Percentiles rank a stretch among this genome's conserved stretches.
Evolutionary conservation across 2,329 filamentous ascomycete genomes (phyloP).

Genomic region (Cladosporium colombiae): DNA sequence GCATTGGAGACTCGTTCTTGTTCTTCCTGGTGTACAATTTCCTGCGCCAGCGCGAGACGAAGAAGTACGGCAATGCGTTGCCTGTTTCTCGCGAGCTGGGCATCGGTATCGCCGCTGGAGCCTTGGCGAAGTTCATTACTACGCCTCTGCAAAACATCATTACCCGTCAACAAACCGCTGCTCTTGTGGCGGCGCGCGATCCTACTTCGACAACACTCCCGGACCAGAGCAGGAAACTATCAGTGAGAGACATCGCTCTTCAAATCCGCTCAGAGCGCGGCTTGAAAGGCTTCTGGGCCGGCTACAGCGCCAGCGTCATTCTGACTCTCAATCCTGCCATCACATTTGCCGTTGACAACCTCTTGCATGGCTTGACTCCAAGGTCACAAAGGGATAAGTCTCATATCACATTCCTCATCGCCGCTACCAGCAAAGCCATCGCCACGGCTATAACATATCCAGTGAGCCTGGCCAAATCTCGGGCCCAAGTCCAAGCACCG

Average conservation of each 20-base stretch:
- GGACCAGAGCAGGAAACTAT: conserved; percentile 33
- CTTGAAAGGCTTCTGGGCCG: conserved; percentile 77
- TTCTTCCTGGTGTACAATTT: conserved; percentile 82
- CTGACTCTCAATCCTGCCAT: conserved; percentile 83
- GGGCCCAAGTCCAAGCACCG: conserved; percentile 64
- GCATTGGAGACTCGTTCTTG: conserved; percentile 70
- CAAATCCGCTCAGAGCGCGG: conserved; percentile 71
- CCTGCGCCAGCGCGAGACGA: conserved; percentile 45
- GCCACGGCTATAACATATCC: conserved; percentile 81
- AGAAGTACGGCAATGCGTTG: conserved; percentile 40
- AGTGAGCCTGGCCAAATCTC: conserved; percentile 79
- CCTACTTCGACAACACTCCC: conserved; percentile 33
- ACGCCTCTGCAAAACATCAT: conserved; percentile 82
- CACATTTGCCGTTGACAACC: conserved; percentile 80
- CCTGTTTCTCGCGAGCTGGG: conserved; percentile 70
- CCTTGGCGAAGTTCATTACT: conserved; percentile 72
- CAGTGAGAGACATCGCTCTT: conserved; percentile 59
- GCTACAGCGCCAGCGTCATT: conserved; percentile 78
- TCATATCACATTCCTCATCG: conserved; percentile 63
- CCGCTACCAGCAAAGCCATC: conserved; percentile 75
- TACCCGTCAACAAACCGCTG: conserved; percentile 74
- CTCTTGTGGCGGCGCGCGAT: conserved; percentile 48
- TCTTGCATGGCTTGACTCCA: conserved; percentile 64
- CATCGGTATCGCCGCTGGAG: conserved; percentile 72
- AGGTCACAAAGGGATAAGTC: conserved; percentile 54